Base-by-base conservation (phyloP, 257 asterid species). In the Voacanga thouarsii region DNA sequence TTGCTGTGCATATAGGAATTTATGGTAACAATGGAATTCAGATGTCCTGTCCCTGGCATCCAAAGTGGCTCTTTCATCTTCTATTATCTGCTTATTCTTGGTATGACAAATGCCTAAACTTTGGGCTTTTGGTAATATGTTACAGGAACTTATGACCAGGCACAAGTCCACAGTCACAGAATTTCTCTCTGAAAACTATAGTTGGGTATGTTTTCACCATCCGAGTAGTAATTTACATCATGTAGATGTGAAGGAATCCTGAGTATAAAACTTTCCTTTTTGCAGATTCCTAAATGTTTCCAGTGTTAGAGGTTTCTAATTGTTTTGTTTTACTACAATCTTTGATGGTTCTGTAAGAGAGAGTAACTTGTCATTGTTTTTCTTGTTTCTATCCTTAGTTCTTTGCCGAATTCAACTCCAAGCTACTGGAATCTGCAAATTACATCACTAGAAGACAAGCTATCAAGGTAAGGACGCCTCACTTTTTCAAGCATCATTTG, bases 141-240 rank as follows among this genome's bases (percentile, higher is more conserved):
- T 82, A 7, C 92, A 95, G 98, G 99, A 92, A 90, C 97, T 96
- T 71, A 70, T 82, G 83, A 93, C 96, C 73, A 87, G 98, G 86
- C 99, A 96, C 71, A 96, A 96, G 84, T 93, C 99, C 82, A 92
- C 97, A 24, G 87, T 92, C 68, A 88, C 98, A 49, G 95, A 89
- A 55, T 93, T 86, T 78, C 97, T 96, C 14, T 69, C 87, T 53
- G 87, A 85, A 76, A 92, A 96, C 79, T 83, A 86, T 83, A 69
- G 18, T 26, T 92, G 97, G 99, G 99, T 96, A 87, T 74, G 90
- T 73, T 75, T 78, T 75, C 78, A 18, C 60, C 37, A 23, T 24
- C 37, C 37, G 11, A 4, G 14, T n/a, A 12, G 53, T 77, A 55
- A 12, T 44, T 9, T 41, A 53, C 28, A 12, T 23, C 7, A 23